Evolutionary conservation across 805 yeast genomes (phyloP), one percentile per base, ranked within the genome.

Genomic region (Ogataea ramenticola): DNA sequence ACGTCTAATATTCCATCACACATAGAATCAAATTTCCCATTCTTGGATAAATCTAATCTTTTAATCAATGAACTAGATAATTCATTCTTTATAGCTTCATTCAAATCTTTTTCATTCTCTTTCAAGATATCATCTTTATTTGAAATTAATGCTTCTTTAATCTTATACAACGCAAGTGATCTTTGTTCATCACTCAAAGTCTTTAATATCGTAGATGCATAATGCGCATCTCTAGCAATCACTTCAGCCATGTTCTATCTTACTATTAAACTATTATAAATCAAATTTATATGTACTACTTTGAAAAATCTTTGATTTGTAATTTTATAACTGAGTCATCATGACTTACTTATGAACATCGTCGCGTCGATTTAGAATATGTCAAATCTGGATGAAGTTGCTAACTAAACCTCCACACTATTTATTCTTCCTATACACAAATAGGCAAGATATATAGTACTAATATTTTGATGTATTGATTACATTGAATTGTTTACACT

Each of bases 1-100:
- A 93, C 99, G 54, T 93, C 99, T 39, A 84, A 68, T 15, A 93
- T 81, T 22, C 99, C 99, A 60, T 89, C 93, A 42, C 91, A 75
- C 99, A 93, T 93, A 24, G 86, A 70, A 49, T 90, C 98, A 57
- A 78, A 93, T 63, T 95, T 93, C 46, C 85, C 96, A 43, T 82
- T 80, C 49, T 75, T 78, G 39, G 86, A 75, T 34, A 93, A 70
- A 60, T 95, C 98, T 15, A 93, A 71, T 53, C 99, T 74, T 58
- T 87, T 90, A 42, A 90, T 69, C 53, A 93, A 68, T 1, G 97
- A 77, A 0, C 80, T 64, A 0, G 93, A 71, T 29, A 91, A 65
- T 6, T 79, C 74, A 39, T 76, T 71, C n/a, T 68, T 61, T 33
- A 64, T 66, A 1, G 96, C 96, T 27, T 72, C 72, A 39, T 75